These are phyloP conservation scores for Pythium aphanidermatum DNA, from an alignment of 352 stramenopile species.

Conservation along the genomic window DNA sequence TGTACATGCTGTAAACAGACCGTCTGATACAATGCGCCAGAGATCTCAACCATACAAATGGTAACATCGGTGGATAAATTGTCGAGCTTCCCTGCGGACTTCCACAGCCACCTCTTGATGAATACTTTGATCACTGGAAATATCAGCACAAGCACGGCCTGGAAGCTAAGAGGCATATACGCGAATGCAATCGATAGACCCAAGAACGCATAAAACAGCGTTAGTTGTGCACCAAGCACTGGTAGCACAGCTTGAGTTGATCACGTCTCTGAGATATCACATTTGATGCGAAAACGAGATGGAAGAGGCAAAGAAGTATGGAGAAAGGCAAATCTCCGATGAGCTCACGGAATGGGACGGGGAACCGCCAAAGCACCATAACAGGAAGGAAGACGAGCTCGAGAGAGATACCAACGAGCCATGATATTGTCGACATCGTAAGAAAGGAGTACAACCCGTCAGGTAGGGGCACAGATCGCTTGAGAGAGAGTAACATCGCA, in stretches of 20 bases:
- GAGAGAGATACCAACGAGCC: too few species aligned
- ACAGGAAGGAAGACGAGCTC: too few species aligned
- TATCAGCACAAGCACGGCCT: constrained; percentile 6
- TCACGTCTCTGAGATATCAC: background rate
- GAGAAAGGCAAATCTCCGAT: background rate
- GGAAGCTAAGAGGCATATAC: background rate
- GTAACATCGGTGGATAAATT: constrained; percentile 18
- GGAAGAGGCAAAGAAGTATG: background rate
- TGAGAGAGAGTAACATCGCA: constrained; percentile 1
- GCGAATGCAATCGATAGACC: constrained; percentile 8
- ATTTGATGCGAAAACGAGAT: background rate
- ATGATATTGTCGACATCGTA: too few species aligned
- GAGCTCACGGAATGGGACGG: constrained; percentile 9
- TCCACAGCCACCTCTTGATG: constrained; percentile 15
- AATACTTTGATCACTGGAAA: constrained; percentile 13
- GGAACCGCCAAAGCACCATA: too few species aligned
- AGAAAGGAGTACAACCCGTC: background rate
- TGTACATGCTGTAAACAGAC: too few species aligned
- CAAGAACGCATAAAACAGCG: constrained; percentile 12
- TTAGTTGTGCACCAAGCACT: constrained; percentile 2
- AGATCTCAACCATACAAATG: constrained; percentile 17
- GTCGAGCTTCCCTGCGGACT: constrained; percentile 4
- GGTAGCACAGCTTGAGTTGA: constrained; percentile 3
- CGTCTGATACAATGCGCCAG: constrained; percentile 15
- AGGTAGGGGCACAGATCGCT: background rate